Evolutionary conservation across 139 green algal species (phyloP).

Genomic region (Chlamydomonas schloesseri): DNA sequence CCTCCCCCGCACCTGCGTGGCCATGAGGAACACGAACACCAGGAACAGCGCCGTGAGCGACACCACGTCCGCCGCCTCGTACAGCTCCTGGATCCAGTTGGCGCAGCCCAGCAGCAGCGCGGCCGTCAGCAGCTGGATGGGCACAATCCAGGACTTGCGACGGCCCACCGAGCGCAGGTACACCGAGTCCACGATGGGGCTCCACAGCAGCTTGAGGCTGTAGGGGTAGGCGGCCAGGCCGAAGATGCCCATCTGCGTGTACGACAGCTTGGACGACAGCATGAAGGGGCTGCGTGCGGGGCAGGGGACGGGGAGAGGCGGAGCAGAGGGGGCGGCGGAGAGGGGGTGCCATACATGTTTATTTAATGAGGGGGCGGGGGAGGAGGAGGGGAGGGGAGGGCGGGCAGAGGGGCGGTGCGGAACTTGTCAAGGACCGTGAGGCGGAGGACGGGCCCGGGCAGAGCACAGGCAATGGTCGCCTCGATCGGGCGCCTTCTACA

Average conservation of each 20-base stretch:
- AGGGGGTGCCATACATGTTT: not conserved
- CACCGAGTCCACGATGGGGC: constrained; percentile 89
- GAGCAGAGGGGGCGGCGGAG: not conserved
- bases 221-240: constrained; percentile 90
- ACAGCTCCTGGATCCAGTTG: constrained; percentile 47
- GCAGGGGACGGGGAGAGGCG: too few relatives aligned
- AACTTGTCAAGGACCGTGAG: too few relatives aligned
- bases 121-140: constrained; percentile 72
- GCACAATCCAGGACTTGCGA: constrained; percentile 91
- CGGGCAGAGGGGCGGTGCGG: not conserved
- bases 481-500: too few relatives aligned
- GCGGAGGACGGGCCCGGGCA: too few relatives aligned
- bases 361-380: not conserved
- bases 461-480: too few relatives aligned
- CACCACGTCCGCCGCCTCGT: constrained; percentile 71
- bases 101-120: constrained; percentile 48
- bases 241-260: constrained; percentile 91
- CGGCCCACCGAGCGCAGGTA: constrained; percentile 75
- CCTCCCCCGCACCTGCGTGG: constrained; percentile 80
- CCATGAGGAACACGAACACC: constrained; percentile 87
- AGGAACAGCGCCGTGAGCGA: constrained; percentile 88
- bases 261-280: constrained; percentile 81
- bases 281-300: constrained; percentile 83
- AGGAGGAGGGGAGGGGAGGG: not conserved
- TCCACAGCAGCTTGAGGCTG: constrained; percentile 95